Evolutionary conservation across 1,139 yeast genomes (phyloP), one percentile per base, ranked within the genome.

Genomic region (Wickerhamomyces sp.): DNA sequence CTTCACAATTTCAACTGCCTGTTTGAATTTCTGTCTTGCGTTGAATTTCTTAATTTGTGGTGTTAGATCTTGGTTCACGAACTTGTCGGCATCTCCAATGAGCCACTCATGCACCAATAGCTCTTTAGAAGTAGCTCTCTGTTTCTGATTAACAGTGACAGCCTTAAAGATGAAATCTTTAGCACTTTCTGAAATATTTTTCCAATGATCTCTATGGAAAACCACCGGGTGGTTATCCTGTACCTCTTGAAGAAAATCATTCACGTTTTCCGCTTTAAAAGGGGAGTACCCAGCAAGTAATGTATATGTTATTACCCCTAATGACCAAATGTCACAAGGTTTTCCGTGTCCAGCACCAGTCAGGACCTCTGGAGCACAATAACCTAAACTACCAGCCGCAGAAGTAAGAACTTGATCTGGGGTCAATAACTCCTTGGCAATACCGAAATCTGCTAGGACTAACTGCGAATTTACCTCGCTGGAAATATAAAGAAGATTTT

Each of bases 211-310:
- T 28, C 80, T 80, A 59, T 89, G 96, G 68, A 92, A 92, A 3
- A 81, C 76, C 25, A 89, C 92, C 5, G 72, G 73, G 17, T 62
- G 65, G 7, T 84, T 88, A 46, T 76, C 70, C 47, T 82, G 78
- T 37, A 88, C 95, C 59, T 90, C 97, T 37, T 74, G 75, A 37
- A 90, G 64, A 56, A 90, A 90, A 47, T 86, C 95, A 40, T 74
- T 76, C 4, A 85, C 88, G 42, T 78, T 83, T 56, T 90, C 96
- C 1, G 96, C 79, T 37, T 90, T 68, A 64, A 90, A 89, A 4
- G 97, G 97, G 8, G 95, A 83, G 61, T 89, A 89, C 1, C 98
- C 98, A 55, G 95, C 88, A 38, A 92, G 71, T 39, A 90, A 67
- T 0, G 97, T 89, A 61, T 89, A 92, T 1, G 96, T 78, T 38